Percentiles rank a stretch among this genome's conserved stretches.
phyloP scores from a whole-genome alignment of 192 early-diverging fungal species.

The Mortierella hygrophila region DNA sequence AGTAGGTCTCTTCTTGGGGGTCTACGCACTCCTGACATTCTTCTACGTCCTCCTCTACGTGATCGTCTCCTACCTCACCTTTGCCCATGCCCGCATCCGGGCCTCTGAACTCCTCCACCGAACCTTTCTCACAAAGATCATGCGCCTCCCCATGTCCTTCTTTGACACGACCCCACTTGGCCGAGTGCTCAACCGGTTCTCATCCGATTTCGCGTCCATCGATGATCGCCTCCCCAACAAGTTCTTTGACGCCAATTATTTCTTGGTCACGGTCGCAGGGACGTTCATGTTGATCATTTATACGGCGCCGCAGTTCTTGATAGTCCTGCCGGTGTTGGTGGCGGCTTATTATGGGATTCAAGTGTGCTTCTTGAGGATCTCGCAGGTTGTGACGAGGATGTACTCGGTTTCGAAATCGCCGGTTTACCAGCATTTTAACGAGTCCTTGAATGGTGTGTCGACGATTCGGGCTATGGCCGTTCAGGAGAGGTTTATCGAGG shows the following conservation, averaged over 20 bases:
- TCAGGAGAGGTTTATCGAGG: slow-evolving; percentile 66
- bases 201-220: slow-evolving; percentile 28
- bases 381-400: slow-evolving; percentile 75
- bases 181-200: slow-evolving; percentile 74
- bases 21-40: slow-evolving; percentile 32
- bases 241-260: slow-evolving; percentile 26
- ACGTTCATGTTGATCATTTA: slow-evolving; percentile 28
- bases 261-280: slow-evolving; percentile 34
- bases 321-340: slow-evolving; percentile 21
- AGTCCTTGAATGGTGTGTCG: slow-evolving; percentile 63
- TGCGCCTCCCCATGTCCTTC: slow-evolving; percentile 72
- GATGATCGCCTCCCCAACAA: slow-evolving; percentile 40
- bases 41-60: slow-evolving; percentile 24
- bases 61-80: slow-evolving; percentile 17
- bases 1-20: slow-evolving; percentile 15
- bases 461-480: slow-evolving; percentile 65
- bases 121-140: slow-evolving; percentile 71
- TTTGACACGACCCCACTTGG: slow-evolving; percentile 78
- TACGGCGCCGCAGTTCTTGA: slow-evolving; percentile 28
- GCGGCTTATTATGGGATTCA: slow-evolving; percentile 52
- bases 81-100: slow-evolving; percentile 58
- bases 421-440: slow-evolving; percentile 72
- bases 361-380: slow-evolving; percentile 67
- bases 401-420: slow-evolving; percentile 80
- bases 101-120: slow-evolving; percentile 72